Evolutionary conservation across 2,329 filamentous ascomycete species (phyloP), one percentile per base, ranked within the genome.

Genomic region (Fusarium newnesense): DNA sequence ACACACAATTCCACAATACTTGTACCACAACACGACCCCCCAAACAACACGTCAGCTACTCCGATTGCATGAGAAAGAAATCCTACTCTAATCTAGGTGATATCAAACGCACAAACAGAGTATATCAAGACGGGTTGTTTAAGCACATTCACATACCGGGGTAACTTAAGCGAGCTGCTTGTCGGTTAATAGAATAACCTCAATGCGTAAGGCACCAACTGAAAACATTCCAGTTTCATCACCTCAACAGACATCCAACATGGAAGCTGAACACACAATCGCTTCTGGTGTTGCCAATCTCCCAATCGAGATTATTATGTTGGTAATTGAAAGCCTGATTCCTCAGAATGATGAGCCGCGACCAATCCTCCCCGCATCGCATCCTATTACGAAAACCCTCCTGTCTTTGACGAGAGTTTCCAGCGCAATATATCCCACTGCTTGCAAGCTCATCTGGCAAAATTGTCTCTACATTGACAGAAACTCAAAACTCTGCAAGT

Each of bases 381-480:
- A 74, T 21, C 4, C 13, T 2, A 24, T 50, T 7, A 71, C 75
- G 7, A 71, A 67, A 39, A 37, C 69, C 0, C 59, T 72, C 18
- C 11, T 74, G 7, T 30, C 63, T 8, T 64, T 67, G 10, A 76
- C 60, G 9, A 62, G 39, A 12, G 70, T 70, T 7, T 76, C 44
- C 8, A 63, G 42, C 11, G 60, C 47, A 11, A 52, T 56, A 5
- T 37, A 67, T 18, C 40, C 56, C 2, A 32, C 34, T 12, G 67
- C 72, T 4, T 56, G 64, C 2, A 58, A 24, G 5, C 39, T 75
- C 4, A 39, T 75, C 5, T 72, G 58, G 60, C 54, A 47, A 40
- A 60, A 44, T 10, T 76, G 74, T 18, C 60, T 76, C 37, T 47
- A 57, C 21, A 60, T 76, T 15, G 54, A 76, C 12, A 66, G 47